Evolutionary conservation across 805 yeast genomes (phyloP).

Genomic region (Candida suzukii): DNA sequence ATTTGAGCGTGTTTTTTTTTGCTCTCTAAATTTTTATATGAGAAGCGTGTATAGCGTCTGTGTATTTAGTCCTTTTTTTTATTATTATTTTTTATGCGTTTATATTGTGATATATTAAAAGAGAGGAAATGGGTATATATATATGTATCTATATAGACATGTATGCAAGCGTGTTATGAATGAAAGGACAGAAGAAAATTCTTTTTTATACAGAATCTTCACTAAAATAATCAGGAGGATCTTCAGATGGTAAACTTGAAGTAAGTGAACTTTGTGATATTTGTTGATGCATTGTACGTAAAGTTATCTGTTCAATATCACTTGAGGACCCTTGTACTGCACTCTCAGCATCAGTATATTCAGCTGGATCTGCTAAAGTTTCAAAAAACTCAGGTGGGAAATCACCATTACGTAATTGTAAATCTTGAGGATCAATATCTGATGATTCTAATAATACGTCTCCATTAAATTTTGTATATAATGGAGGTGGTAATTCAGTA

Average conservation of each 20-base stretch:
- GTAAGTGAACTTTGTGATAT: background rate
- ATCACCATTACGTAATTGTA: conserved; percentile 27
- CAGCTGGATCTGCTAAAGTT: background rate
- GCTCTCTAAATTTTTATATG: too few species aligned
- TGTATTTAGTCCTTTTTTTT: too few species aligned
- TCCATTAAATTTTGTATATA: conserved; percentile 71
- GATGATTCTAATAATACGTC: conserved; percentile 69
- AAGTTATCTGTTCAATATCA: background rate
- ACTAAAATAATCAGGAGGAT: background rate
- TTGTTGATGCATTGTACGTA: background rate
- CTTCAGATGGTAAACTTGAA: background rate
- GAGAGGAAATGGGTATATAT: too few species aligned
- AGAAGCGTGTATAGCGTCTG: too few species aligned
- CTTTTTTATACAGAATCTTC: background rate
- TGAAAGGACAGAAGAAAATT: background rate
- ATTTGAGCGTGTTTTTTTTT: too few species aligned
- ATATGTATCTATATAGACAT: too few species aligned
- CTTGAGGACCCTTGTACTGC: background rate
- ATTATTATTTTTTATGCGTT: too few species aligned
- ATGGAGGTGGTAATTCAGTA: conserved; percentile 86
- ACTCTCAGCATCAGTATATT: background rate
- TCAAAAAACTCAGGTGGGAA: conserved; percentile 47
- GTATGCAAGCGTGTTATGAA: too few species aligned
- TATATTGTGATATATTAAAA: too few species aligned
- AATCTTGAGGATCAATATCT: conserved; percentile 46